Evolutionary conservation across 495 filamentous ascomycete species (phyloP), one percentile per base, ranked within the genome.

Genomic region (Penicillium roqueforti): DNA sequence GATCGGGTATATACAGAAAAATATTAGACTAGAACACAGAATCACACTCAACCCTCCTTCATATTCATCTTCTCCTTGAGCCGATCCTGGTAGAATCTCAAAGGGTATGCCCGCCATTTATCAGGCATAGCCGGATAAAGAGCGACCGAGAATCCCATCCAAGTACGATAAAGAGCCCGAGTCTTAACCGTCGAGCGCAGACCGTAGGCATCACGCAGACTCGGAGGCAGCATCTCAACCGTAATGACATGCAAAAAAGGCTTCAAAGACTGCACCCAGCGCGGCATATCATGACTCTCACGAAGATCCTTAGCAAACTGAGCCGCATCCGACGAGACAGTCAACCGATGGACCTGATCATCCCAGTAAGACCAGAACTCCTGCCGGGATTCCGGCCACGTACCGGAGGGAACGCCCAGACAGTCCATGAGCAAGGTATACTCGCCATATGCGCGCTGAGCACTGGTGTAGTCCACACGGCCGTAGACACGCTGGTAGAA

Each of bases 301-400:
- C 59, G 41, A 10, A 76, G 56, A 5, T 68, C 66, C 49, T 65
- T 47, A 1, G 68, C 73, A 22, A 76, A 67, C 13, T 56, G 57
- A 14, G 66, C 68, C 22, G 71, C 70, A 23, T 72, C 64, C 0
- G 58, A 51, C 4, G 69, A 70, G 10, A 74, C 73, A 4, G 51
- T 57, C 38, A 76, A 41, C 14, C 56, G 40, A 10, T 58, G 42
- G 14, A 76, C 56, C 56, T 73, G 67, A 1, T 65, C 57, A 32
- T 74, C 73, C 73, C 73, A 76, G 54, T 73, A 76, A 13, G 44
- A 52, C 73, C 73, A 76, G 51, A 76, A 76, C 0, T 58, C 66
- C 44, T 59, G 53, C 14, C 71, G 68, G 5, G 63, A 57, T 3
- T 55, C 51, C 11, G 73, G 73, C 71, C 71, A 74, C 3, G 55